Evolutionary conservation across 2,329 filamentous ascomycete genomes (phyloP), one percentile per base, ranked within the genome.

Genomic region (Verticillium albo-atrum): DNA sequence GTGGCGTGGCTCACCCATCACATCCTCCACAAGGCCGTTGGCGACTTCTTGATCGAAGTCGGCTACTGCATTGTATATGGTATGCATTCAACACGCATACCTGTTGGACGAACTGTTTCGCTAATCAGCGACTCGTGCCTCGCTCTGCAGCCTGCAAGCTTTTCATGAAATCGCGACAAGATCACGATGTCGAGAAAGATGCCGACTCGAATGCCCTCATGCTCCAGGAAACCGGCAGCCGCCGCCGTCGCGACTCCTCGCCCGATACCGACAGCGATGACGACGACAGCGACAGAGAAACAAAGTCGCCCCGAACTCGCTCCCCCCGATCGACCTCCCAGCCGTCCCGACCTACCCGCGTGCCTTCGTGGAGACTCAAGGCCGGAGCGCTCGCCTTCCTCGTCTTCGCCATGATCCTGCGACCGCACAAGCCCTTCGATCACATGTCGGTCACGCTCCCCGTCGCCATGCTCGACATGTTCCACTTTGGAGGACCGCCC

Each of bases 401-500:
- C 7, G 35, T 55, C 15, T 55, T 67, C 26, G 62, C 62, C 0
- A 53, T 65, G n/a, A 47, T 68, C 7, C 32, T 71, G n/a, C 65
- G 71, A 34, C 68, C 71, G n/a, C 59, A 65, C 17, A 66, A 67
- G 54, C 71, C 71, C 3, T 74, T 72, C 61, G 61, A 66, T 55
- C 66, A 70, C 37, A 65, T 74, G 61, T 68, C 71, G 4, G 64
- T 67, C 9, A 74, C 71, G 0, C 64, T 74, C 5, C 71, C 71
- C 2, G 59, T 72, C 2, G 64, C 70, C 1, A 63, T 74, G 56
- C 60, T 73, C 26, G 68, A 66, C 27, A 61, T 70, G 15, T 67
- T 74, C 57, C 20, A 9, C 9, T 50, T 50, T 20, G n/a, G 42
- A 10, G 42, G 42, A 12, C 42, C 42, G 6, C 42, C 42, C 20